These are phyloP conservation scores for Theobroma cacao DNA, from an alignment of 345 rosid species.

Conservation along the genomic window DNA sequence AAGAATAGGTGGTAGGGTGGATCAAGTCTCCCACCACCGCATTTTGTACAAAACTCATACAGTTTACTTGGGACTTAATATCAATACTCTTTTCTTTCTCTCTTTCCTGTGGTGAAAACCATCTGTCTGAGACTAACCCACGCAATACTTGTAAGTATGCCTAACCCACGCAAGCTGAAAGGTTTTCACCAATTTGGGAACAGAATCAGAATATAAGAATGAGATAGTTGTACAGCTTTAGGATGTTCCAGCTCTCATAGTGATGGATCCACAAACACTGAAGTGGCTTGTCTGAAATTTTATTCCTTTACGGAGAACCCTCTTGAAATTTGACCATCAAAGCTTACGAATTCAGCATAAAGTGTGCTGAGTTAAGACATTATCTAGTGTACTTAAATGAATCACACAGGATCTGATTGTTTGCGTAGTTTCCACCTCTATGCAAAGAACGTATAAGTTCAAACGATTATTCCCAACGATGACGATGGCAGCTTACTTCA, in stretches of 20 bases:
- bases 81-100: neutral
- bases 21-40: neutral
- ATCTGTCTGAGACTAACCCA: neutral
- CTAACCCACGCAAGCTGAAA: neutral
- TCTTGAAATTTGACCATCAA: too few species aligned
- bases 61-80: neutral
- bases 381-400: too few species aligned
- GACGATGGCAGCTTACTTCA: neutral
- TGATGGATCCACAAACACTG: neutral
- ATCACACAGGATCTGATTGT: too few species aligned
- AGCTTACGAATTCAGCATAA: too few species aligned
- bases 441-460: too few species aligned
- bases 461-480: too few species aligned
- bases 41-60: constrained; percentile 2
- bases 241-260: neutral
- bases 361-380: too few species aligned
- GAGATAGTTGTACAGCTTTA: neutral
- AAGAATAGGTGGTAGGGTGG: neutral
- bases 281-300: neutral
- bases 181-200: neutral
- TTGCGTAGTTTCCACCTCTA: too few species aligned
- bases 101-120: neutral
- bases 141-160: constrained; percentile 7
- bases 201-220: neutral
- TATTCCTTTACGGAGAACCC: neutral